Conservation (phyloP, 163 green algal species). For the Volvox carteri region DNA sequence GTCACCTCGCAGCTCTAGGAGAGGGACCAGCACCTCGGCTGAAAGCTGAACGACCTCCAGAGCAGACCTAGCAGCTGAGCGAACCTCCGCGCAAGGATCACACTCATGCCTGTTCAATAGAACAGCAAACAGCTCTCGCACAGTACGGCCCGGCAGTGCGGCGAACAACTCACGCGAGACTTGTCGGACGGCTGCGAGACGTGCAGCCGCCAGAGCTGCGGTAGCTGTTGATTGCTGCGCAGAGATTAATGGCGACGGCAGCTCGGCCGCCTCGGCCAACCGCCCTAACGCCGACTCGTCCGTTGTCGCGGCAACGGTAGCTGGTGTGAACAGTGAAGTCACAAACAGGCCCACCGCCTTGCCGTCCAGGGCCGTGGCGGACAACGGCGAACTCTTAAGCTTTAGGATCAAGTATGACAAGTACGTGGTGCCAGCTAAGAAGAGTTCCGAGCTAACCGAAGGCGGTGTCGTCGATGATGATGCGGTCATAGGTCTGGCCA, state of each 20-base stretch:
- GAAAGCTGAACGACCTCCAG: conserved; percentile 42
- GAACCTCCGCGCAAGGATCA: conserved; percentile 57
- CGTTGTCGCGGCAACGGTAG: conserved; percentile 39
- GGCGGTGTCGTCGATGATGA: neutral
- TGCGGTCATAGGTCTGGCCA: neutral
- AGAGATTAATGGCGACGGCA: neutral
- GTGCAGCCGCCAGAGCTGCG: neutral
- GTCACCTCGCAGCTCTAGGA: conserved; percentile 53
- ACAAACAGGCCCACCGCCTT: neutral
- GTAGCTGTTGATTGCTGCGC: neutral
- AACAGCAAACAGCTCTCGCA: conserved; percentile 20
- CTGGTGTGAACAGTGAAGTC: neutral
- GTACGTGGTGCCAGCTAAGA: neutral
- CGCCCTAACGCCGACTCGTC: neutral
- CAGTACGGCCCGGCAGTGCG: neutral
- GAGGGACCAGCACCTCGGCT: conserved; percentile 51
- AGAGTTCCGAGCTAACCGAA: neutral
- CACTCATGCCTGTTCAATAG: conserved; percentile 51
- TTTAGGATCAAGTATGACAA: neutral
- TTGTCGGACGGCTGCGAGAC: neutral
- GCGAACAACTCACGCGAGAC: conserved; percentile 17
- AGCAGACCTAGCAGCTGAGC: conserved; percentile 41
- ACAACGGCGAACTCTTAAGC: neutral
- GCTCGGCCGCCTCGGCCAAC: neutral
- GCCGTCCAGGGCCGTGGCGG: conserved; percentile 5